A percentile compares a stretch with the other conserved stretches of the same genome.
Evolutionary conservation across 108 stramenopile genomes (phyloP).

Genomic region (Cyclotella atomus): DNA sequence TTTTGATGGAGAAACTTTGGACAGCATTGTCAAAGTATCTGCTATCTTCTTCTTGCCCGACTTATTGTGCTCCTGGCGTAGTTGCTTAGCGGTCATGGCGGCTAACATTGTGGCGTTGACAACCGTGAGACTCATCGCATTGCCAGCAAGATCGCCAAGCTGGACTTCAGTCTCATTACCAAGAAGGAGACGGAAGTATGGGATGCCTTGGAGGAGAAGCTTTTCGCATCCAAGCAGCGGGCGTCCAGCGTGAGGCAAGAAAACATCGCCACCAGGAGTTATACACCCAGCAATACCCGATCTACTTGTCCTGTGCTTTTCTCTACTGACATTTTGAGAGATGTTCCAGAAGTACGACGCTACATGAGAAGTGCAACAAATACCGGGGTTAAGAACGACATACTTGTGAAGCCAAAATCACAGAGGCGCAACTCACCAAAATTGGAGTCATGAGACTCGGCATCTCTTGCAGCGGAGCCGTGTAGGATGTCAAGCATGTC

Average conservation of each 20-base stretch:
- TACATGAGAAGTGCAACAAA: background rate
- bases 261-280: slow-evolving; percentile 77
- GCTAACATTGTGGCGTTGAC: slow-evolving; percentile 75
- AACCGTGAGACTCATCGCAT: slow-evolving; percentile 82
- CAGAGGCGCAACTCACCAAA: slow-evolving; percentile 39
- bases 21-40: slow-evolving; percentile 19
- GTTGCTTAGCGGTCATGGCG: slow-evolving; percentile 59
- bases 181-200: slow-evolving; percentile 70
- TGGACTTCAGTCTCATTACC: slow-evolving; percentile 84
- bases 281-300: slow-evolving; percentile 73
- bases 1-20: background rate
- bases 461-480: slow-evolving; percentile 65
- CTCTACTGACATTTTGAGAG: slow-evolving; percentile 69
- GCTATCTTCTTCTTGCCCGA: slow-evolving; percentile 13
- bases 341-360: slow-evolving; percentile 77
- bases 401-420: background rate
- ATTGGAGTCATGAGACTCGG: slow-evolving; percentile 65
- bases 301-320: slow-evolving; percentile 60
- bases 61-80: slow-evolving; percentile 44
- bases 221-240: slow-evolving; percentile 77
- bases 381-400: too few relatives aligned
- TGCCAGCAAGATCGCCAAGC: slow-evolving; percentile 80
- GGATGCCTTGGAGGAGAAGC: slow-evolving; percentile 78
- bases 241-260: slow-evolving; percentile 71
- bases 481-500: slow-evolving; percentile 67